These are phyloP conservation scores for Candida ovalis DNA, from an alignment of 805 yeast genomes.

Conservation along the genomic window DNA sequence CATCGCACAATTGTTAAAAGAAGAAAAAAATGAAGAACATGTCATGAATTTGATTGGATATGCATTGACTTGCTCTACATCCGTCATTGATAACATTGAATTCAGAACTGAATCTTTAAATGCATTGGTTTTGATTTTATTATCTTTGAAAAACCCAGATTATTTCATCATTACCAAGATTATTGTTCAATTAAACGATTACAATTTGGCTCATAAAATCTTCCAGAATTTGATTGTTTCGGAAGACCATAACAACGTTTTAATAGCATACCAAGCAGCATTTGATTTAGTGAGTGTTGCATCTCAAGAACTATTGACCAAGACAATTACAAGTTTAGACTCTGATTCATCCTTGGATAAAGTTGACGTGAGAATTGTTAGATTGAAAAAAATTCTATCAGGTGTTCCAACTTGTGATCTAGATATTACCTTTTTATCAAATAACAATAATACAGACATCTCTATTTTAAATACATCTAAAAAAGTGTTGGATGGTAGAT, in stretches of 20 bases:
- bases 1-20: slow-evolving; percentile 37
- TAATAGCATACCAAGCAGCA: slow-evolving; percentile 87
- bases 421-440: slow-evolving; percentile 80
- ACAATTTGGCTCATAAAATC: slow-evolving; percentile 60
- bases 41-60: slow-evolving; percentile 62
- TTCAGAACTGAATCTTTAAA: slow-evolving; percentile 67
- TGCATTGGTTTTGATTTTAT: slow-evolving; percentile 56
- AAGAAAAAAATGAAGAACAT: slow-evolving; percentile 44
- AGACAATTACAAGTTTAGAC: slow-evolving; percentile 40
- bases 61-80: slow-evolving; percentile 67
- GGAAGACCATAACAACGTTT: slow-evolving; percentile 32
- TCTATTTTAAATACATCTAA: slow-evolving; percentile 79
- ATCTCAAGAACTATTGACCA: slow-evolving; percentile 78
- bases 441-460: slow-evolving; percentile 84
- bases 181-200: slow-evolving; percentile 82
- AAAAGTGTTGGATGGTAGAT: slow-evolving; percentile 80
- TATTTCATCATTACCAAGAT: slow-evolving; percentile 82
- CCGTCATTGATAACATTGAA: slow-evolving; percentile 58
- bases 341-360: slow-evolving; percentile 26
- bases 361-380: slow-evolving; percentile 30
- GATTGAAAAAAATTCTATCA: slow-evolving; percentile 66
- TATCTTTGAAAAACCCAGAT: slow-evolving; percentile 62
- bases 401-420: slow-evolving; percentile 95
- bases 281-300: slow-evolving; percentile 92
- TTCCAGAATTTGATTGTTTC: slow-evolving; percentile 55